Base-by-base conservation (phyloP, 2,329 filamentous ascomycete species). In the Colletotrichum cereale region DNA sequence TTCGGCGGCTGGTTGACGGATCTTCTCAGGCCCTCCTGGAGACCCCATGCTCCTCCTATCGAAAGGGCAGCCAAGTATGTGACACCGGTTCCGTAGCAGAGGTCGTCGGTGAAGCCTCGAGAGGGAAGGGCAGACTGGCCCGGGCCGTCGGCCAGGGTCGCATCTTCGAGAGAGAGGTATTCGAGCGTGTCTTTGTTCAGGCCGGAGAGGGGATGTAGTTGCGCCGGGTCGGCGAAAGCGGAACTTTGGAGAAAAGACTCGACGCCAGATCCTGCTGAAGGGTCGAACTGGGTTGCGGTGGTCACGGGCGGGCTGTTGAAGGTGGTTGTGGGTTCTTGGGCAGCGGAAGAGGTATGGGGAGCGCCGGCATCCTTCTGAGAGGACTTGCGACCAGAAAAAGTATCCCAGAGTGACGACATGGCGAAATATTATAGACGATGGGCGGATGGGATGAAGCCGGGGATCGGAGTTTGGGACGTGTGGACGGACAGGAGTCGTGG, bases 61-160 rank as follows among this genome's bases (percentile, higher is more conserved):
- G 92, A 89, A 77, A 99, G 86, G 8, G 93, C 96, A n/a, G 93
- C 86, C 72, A 99, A 87, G 81, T 99, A 99, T 79, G 95, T 97
- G 73, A 96, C 91, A 77, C 96, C 96, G 29, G 96, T 97, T 79
- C 97, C 96, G 82, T 99, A 99, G 85, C 96, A 98, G 72, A 99
- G 90, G 82, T 99, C 96, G 80, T 99, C 96, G 73, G 95, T 97
- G 91, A 97, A 99, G 80, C 96, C 96, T 81, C 96, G 92, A 67
- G 95, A 98, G 53, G 97, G 96, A 66, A 99, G 89, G 66, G 95
- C 92, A 53, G 96, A 97, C 80, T 93, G 93, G 71, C 91, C 95
- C 60, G 95, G 95, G 26, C 97, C 88, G 78, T 97, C 91, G 73
- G 94, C 95, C 70, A 98, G 90, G 36, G 92, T 90, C 61, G 94